Conservation (phyloP, 106 monocot genomes). For the Allium cepa region DNA sequence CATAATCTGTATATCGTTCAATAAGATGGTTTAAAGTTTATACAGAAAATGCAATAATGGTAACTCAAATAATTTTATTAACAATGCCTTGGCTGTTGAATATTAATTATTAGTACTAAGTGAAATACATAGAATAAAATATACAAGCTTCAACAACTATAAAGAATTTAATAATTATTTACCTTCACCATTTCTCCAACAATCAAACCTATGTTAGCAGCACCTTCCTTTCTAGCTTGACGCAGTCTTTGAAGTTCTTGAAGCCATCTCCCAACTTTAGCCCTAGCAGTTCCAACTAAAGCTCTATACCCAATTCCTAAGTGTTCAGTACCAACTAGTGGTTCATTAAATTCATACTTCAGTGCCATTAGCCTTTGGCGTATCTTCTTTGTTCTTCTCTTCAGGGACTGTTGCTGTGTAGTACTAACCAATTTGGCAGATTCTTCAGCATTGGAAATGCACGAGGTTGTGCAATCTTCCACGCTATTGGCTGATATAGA, state of each 20-base stretch:
- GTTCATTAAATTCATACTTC: conserved; percentile 77
- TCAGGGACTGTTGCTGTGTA: conserved; percentile 46
- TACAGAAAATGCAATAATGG: too few species aligned
- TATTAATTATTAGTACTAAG: too few species aligned
- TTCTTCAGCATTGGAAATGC: conserved; percentile 21
- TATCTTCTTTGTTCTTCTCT: conserved; percentile 84
- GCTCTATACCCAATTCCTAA: conserved; percentile 49
- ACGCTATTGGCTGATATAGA: conserved; percentile 22
- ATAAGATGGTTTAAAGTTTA: too few species aligned
- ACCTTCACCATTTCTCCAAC: conserved; percentile 85
- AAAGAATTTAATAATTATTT: conserved; percentile 2
- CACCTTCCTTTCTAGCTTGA: conserved; percentile 78
- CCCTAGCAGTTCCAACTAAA: conserved; percentile 57
- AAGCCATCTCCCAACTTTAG: conserved; percentile 90
- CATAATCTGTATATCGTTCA: too few species aligned
- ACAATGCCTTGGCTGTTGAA: too few species aligned
- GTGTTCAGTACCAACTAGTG: conserved; percentile 48
- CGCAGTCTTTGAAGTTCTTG: conserved; percentile 88
- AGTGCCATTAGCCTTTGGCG: conserved; percentile 94
- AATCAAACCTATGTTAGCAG: conserved; percentile 87
- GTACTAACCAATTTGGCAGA: conserved; percentile 29
- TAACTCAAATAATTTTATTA: too few species aligned
- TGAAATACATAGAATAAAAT: too few species aligned
- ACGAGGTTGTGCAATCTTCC: conserved; percentile 43
- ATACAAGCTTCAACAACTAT: too few species aligned